phyloP scores from a whole-genome alignment of 2,329 filamentous ascomycete genomes.

The Acephala macrosclerotiorum region DNA sequence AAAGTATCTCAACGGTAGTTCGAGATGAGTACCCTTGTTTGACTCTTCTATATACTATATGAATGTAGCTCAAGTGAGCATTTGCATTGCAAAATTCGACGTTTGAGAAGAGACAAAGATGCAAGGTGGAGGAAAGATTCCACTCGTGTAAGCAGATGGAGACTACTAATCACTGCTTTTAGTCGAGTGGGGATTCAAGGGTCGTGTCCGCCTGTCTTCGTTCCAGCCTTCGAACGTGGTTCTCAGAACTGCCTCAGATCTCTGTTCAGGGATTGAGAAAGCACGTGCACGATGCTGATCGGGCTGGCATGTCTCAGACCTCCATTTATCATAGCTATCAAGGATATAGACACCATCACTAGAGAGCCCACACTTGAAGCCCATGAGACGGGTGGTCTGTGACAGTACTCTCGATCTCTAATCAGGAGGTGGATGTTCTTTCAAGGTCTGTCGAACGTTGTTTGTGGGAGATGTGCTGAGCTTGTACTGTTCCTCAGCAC shows the following conservation, averaged over 20 bases:
- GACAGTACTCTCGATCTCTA: background rate
- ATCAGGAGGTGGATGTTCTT: background rate
- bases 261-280: background rate
- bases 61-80: too few species aligned
- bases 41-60: too few species aligned
- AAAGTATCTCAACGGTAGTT: too few species aligned
- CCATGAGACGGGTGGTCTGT: background rate
- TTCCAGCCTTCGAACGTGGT: background rate
- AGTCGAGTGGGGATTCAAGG: too few species aligned
- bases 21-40: too few species aligned
- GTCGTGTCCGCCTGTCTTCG: background rate
- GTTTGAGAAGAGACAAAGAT: too few species aligned
- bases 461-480: background rate
- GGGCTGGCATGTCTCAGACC: background rate
- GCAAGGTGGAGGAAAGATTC: too few species aligned
- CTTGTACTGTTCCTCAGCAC: background rate
- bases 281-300: background rate
- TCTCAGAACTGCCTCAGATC: background rate
- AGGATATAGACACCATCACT: background rate
- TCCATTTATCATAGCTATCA: background rate
- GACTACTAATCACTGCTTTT: too few species aligned
- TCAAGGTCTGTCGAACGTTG: background rate
- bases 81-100: too few species aligned
- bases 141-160: too few species aligned
- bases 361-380: background rate